Evolutionary conservation across 176 grass and related monocot species (phyloP).

Genomic region (Ensete ventricosum): DNA sequence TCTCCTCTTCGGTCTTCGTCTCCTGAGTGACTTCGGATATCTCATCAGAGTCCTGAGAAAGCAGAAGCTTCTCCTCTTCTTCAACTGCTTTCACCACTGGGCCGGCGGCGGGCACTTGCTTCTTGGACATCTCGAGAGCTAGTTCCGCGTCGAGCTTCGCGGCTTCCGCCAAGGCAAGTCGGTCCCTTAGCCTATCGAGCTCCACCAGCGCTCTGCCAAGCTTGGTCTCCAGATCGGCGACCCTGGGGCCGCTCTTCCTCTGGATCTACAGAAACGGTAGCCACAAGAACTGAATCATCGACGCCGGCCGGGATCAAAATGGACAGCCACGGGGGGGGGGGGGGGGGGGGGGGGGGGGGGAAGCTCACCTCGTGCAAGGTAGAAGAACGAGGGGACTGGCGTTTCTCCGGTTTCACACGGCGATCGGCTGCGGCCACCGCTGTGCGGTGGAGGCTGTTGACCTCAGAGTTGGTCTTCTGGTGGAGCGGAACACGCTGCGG

Average conservation of each 20-base stretch:
- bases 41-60: not conserved
- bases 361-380: constrained; percentile 54
- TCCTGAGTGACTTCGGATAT: not conserved
- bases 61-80: constrained; percentile 11
- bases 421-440: not conserved
- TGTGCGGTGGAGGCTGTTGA: constrained; percentile 20
- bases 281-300: not conserved
- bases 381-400: constrained; percentile 35
- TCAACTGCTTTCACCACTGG: not conserved
- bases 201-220: constrained; percentile 50
- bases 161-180: constrained; percentile 42
- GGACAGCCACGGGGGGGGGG: not conserved
- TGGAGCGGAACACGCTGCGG: constrained; percentile 50
- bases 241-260: constrained; percentile 56
- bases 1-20: constrained; percentile 15
- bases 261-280: constrained; percentile 13
- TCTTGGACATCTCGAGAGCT: constrained; percentile 46
- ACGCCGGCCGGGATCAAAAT: not conserved
- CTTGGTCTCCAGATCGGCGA: constrained; percentile 54
- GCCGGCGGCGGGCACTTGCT: constrained; percentile 11
- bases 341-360: too few species aligned
- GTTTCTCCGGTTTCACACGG: not conserved
- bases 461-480: constrained; percentile 26
- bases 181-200: constrained; percentile 42
- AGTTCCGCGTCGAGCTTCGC: constrained; percentile 57